Percentiles rank a stretch among this genome's conserved stretches.
Conservation (phyloP, 75 land plant species). For the Picea sitchensis region DNA sequence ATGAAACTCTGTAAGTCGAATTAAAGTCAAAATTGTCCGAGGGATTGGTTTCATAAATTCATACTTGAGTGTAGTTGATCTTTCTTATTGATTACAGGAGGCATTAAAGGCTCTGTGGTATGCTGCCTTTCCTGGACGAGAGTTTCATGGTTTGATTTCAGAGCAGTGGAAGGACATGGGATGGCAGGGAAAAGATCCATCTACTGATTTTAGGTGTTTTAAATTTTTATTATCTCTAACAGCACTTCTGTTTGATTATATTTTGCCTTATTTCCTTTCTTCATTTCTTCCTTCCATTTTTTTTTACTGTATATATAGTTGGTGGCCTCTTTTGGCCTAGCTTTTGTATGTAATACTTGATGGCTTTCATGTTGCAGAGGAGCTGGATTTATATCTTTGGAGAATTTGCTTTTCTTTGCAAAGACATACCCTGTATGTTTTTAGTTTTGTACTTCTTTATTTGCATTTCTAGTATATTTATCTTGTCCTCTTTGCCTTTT, state of each 20-base stretch:
- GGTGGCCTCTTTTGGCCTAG: background rate
- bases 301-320: background rate
- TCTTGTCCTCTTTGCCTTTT: background rate
- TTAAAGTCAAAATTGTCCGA: background rate
- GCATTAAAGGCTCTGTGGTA: slow-evolving; percentile 76
- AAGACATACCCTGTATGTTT: slow-evolving; percentile 74
- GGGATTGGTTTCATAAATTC: background rate
- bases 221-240: background rate
- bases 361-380: slow-evolving; percentile 52
- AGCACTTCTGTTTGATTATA: background rate
- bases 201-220: slow-evolving; percentile 86
- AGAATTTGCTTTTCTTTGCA: slow-evolving; percentile 89
- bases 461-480: background rate
- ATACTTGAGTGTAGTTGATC: slow-evolving; percentile 4
- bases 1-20: background rate
- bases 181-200: slow-evolving; percentile 97
- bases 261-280: background rate
- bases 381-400: slow-evolving; percentile 94
- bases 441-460: background rate
- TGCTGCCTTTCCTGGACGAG: slow-evolving; percentile 61
- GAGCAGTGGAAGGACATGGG: slow-evolving; percentile 99
- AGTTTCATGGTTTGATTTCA: slow-evolving; percentile 66
- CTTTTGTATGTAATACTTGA: background rate
- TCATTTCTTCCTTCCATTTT: background rate
- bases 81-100: slow-evolving; percentile 44